Evolutionary conservation across 306 rosid species (phyloP), one percentile per base, ranked within the genome.

Genomic region (Hippophae tibetana): DNA sequence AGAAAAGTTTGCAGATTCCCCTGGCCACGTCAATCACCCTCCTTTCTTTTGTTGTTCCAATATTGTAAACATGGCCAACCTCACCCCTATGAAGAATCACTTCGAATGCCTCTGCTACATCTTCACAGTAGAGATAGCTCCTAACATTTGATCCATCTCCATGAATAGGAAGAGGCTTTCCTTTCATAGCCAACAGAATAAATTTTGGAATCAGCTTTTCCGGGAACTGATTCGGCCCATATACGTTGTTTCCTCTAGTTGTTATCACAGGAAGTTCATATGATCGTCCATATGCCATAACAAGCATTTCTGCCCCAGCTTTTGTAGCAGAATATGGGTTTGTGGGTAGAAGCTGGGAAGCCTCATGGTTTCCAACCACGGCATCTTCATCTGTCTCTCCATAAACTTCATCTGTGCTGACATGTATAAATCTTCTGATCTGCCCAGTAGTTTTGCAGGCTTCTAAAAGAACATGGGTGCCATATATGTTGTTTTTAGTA

Each of bases 231-330:
- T 85, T 89, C 1, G 96, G 96, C 58, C 96, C 96, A 61, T 89
- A 89, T 31, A 89, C 96, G 53, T 89, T 89, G 79, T 89, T 89
- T 62, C 96, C 96, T 2, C 96, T 85, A 5, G 96, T 89, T 8
- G 96, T 89, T 75, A 89, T 89, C 47, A 89, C 96, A 9, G 96
- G 94, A 43, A 89, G 66, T 44, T 94, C 96, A 56, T 89, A 89
- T 0, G 96, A 89, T 66, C 96, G 73, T 5, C 96, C 96, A 71
- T 89, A 89, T 7, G 96, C 96, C 96, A 89, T 89, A 58, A 89
- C 96, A 54, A 89, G 96, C 96, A 89, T 89, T 78, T 89, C 96
- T 3, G 96, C 96, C 44, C 94, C 96, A 3, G 96, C 96, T 72
- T 89, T 89, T 13, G 96, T 89, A 14, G 96, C 96, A 52, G 96